Base-by-base conservation (phyloP, 352 stramenopile genomes). In the Nothophytophthora sp. region DNA sequence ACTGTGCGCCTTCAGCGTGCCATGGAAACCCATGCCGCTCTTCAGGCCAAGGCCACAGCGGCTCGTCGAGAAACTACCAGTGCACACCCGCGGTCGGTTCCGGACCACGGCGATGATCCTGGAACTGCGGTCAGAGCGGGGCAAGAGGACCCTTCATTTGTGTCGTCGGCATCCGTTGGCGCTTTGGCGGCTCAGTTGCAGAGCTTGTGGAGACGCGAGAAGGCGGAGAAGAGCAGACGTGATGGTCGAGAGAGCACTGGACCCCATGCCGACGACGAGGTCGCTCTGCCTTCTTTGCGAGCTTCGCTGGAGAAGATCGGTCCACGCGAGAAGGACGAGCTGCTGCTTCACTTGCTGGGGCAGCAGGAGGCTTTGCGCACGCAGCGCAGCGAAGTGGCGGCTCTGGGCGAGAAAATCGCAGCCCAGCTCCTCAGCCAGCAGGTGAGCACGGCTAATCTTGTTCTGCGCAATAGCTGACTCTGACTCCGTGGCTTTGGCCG, bases 361-460 rank as follows among this genome's bases (percentile, higher is more conserved):
- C 76, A 86, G 29, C 46, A 71, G 6, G 60, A 61, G 3, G 30
- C 55, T 23, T 48, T 78, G 13, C 61, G 74, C 35, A 34, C 42
- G 1, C 75, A 88, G 40, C 70, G 77, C 3, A 58, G 56, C 40
- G 72, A 87, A 38, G 73, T 74, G 10, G 62, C 70, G n/a, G 64
- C 55, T 0, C 46, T 93, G 10, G 78, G 78, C 25, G 80, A 93
- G 50, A 70, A 76, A 42, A 78, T 93, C 50, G 75, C 82, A 0
- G 70, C 71, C 2, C 66, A 90, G 53, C 69, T 93, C 23, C 62
- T 91, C 41, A 64, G 70, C 18, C 73, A 93, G 48, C 82, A 91
- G 72, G 77, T 71, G 33, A 34, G 22, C 16, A 23, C 27, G 24
- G 16, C 30, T n/a, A 18, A 9, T 34, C 23, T 33, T 13, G 18